These are phyloP conservation scores for Cladosporium halotolerans DNA, from an alignment of 2,329 filamentous ascomycete genomes.

Conservation along the genomic window DNA sequence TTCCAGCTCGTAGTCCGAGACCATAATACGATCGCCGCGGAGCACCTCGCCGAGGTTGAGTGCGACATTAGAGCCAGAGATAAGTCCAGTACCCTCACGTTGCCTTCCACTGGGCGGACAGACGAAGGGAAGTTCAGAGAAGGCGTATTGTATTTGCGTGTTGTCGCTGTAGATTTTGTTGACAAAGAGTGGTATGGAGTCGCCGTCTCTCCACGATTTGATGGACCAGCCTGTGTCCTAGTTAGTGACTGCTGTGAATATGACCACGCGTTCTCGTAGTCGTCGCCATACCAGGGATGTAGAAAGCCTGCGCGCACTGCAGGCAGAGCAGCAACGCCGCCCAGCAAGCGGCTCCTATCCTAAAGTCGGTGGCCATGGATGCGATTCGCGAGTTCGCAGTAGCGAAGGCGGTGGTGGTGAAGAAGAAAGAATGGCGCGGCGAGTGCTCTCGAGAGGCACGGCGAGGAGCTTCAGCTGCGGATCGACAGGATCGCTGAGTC, in stretches of 20 bases:
- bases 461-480: neutral
- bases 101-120: conserved; percentile 68
- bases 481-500: neutral
- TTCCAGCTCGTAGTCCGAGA: conserved; percentile 73
- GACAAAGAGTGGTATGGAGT: conserved; percentile 75
- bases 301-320: conserved; percentile 61
- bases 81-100: conserved; percentile 59
- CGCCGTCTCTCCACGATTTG: conserved; percentile 68
- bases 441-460: neutral
- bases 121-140: conserved; percentile 81
- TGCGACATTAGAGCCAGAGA: conserved; percentile 70
- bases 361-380: conserved; percentile 33
- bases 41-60: conserved; percentile 83
- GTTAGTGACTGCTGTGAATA: too few relatives aligned
- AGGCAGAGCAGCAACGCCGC: conserved; percentile 42
- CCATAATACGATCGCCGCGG: conserved; percentile 76
- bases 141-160: conserved; percentile 86
- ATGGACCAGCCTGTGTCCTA: conserved; percentile 65
- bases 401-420: neutral
- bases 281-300: conserved; percentile 66
- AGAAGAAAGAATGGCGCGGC: conserved; percentile 2
- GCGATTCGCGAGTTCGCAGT: neutral
- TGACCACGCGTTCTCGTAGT: neutral
- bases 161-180: conserved; percentile 90
- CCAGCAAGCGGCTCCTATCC: conserved; percentile 38